Evolutionary conservation across 306 rosid genomes (phyloP), one percentile per base, ranked within the genome.

Genomic region (Oemleria cerasiformis): DNA sequence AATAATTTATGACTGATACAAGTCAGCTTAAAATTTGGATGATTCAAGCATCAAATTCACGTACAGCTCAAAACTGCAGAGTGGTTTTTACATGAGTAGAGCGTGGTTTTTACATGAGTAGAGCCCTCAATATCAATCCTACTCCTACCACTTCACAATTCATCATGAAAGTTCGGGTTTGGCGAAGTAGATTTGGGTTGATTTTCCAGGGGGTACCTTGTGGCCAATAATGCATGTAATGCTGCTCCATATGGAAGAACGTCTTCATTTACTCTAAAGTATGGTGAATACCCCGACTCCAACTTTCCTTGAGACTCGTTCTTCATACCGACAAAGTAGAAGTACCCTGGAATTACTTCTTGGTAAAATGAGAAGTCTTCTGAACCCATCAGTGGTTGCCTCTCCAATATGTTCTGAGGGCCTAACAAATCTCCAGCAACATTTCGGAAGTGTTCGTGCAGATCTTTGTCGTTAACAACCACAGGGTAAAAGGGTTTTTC

Each of bases 201-300:
- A 40, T 74, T 73, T 53, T 76, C 82, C 19, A 70, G 65, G 23
- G 81, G 80, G 57, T 78, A 85, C 13, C 70, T 79, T 30, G 80
- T 36, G 47, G 80, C 82, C 40, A 85, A 42, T 19, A 84, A 69
- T 20, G 84, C 88, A 54, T 85, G 84, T 21, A 82, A 58, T 17
- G 86, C 86, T 9, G 88, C 88, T 47, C 86, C 86, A 45, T 82
- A 82, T 8, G 86, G 84, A 57, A 85, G 84, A 7, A 58, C 82
- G 3, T 82, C 86, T 66, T 85, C 88, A 10, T 81, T 82, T 50
- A 85, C 70, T 64, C 25, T 61, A 48, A 23, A 85, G 55, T 41
- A 41, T 5, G 82, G 82, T 19, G 88, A 81, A 65, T 85, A 86
- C 40, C 38, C 73, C 5, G 70, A 8, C 73, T 40, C 73, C 2